Base-by-base conservation (phyloP, 352 stramenopile genomes). In the Pythium myriotylum region DNA sequence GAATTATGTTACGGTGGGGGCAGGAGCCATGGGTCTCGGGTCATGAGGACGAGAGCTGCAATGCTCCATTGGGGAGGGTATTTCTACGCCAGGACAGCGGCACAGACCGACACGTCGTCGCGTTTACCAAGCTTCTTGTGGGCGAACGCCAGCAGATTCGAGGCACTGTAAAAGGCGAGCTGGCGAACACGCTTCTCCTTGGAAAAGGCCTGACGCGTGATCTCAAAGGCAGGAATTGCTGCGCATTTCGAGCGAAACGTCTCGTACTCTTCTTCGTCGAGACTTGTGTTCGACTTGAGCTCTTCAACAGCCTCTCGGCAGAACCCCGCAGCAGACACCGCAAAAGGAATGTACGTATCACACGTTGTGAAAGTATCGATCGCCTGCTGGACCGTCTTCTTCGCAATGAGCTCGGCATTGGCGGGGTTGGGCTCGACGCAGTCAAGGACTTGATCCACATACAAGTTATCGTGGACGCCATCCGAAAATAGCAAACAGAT, bases 101-200 rank as follows among this genome's bases (percentile, higher is more conserved):
- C 80, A 39, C 86, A 95, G 55, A 94, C 87, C 46, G 85, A 93
- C 47, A 95, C 79, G 68, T 95, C 87, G 63, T 95, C 87, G 24
- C 84, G 82, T 68, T 95, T 95, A 54, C 87, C 87, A 41, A 92
- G 72, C 61, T 92, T 87, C 75, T 95, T 95, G 77, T 92, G 81
- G 42, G 87, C 87, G 57, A 95, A 95, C 33, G 85, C 77, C n/a
- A 95, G 74, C 50, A 95, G 65, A 58, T 94, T 94, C 39, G 87
- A 94, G 42, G 87, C 87, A 59, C 80, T 93, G 76, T 95, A 95
- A 65, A 94, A 95, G 41, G 87, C 87, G 14, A 95, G 61, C 27
- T 92, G 86, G 19, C 86, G 84, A 54, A 95, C 87, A 55, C 87
- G 87, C 62, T 87, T 84, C 68, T 95, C 87, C 46, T 94, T 94